phyloP scores from a whole-genome alignment of 2,329 filamentous ascomycete genomes.

The Cytospora chrysosperma region DNA sequence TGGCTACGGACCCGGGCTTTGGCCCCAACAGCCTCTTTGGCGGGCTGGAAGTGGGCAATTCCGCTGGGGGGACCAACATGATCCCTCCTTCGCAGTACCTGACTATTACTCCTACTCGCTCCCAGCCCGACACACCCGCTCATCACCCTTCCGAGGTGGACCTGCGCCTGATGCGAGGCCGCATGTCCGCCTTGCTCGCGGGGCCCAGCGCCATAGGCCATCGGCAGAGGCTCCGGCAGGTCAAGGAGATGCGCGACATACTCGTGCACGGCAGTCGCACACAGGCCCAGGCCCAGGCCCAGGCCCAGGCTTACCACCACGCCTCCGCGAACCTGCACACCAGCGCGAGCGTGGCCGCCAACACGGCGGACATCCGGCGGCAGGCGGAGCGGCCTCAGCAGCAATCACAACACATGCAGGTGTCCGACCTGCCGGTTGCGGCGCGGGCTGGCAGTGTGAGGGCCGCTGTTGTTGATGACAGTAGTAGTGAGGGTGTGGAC shows the following conservation, averaged over 20 bases:
- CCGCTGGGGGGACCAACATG: not conserved
- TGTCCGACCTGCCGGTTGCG: not conserved
- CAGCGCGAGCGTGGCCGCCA: constrained; percentile 16
- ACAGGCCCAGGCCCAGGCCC: not conserved
- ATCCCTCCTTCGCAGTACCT: not conserved
- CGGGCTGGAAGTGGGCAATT: not conserved
- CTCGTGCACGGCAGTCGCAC: constrained; percentile 2
- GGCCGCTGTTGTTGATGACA: not conserved
- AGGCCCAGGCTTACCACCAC: not conserved
- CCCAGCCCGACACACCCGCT: not conserved
- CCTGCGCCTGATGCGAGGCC: constrained; percentile 12
- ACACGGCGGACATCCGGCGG: constrained; percentile 1
- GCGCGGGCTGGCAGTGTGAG: not conserved
- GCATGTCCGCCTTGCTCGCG: constrained; percentile 8
- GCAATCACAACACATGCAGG: not conserved
- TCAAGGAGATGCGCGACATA: constrained; percentile 11
- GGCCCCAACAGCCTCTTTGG: not conserved
- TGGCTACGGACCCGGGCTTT: not conserved
- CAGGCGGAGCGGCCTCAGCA: not conserved
- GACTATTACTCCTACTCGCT: not conserved
- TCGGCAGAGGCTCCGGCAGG: constrained; percentile 1
- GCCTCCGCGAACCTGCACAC: constrained; percentile 2
- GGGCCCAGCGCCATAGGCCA: not conserved
- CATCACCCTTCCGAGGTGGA: not conserved
- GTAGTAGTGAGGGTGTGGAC: not conserved